Evolutionary conservation across 176 grass and related monocot genomes (phyloP), one percentile per base, ranked within the genome.

Genomic region (Triticum turgidum): DNA sequence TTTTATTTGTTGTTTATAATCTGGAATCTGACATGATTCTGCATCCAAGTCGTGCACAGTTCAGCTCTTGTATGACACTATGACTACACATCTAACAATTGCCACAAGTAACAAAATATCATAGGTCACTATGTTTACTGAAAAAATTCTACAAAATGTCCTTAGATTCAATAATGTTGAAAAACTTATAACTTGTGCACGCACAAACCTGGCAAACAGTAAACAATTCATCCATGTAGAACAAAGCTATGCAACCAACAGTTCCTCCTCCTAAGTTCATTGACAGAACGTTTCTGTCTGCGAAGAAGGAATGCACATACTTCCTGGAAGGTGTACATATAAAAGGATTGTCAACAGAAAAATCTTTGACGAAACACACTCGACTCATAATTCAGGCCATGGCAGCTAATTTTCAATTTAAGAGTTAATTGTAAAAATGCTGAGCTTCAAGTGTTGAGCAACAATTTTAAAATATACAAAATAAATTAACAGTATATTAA

Each of bases 161-260:
- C 41, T 52, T 42, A 65, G 18, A 77, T 65, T 78, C 14, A 72
- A 79, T 65, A 62, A 11, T 54, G 7, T 52, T 77, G 41, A 78
- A 83, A 79, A 78, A 33, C 4, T 44, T 38, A 38, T 37, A 73
- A 68, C 70, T 65, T 62, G 54, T 4, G n/a, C 49, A 66, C 39
- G 20, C 59, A 71, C 86, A 73, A 32, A 95, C 93, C 93, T 96
- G 91, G 45, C 83, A 89, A 86, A 92, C 77, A 42, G 81, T 84
- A 54, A 87, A 84, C 39, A 96, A 44, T 81, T 96, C 94, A 54
- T 96, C 87, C 82, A 88, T 86, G 89, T 75, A 96, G 63, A 93
- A 80, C 51, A 88, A 89, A 86, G 79, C 65, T 63, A 87, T 76
- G 72, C 74, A 88, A 82, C 87, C 91, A 78, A 71, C 69, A 22